phyloP scores from a whole-genome alignment of 2,329 filamentous ascomycete genomes.

The Colletotrichum eremochloae region DNA sequence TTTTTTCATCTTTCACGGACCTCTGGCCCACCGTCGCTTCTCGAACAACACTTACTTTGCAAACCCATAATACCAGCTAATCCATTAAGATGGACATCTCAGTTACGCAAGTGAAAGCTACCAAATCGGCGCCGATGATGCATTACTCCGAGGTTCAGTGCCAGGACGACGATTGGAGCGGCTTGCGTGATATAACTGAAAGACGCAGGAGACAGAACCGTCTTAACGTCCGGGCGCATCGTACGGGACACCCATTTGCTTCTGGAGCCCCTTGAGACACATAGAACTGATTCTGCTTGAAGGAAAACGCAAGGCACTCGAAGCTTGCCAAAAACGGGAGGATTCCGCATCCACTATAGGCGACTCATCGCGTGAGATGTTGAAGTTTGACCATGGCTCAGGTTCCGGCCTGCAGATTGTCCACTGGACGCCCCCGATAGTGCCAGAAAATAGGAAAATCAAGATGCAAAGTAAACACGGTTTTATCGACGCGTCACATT shows the following conservation, averaged over 20 bases:
- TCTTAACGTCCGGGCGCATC: slow-evolving; percentile 53
- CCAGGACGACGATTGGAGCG: slow-evolving; percentile 53
- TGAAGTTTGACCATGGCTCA: not conserved
- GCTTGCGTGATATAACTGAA: slow-evolving; percentile 48
- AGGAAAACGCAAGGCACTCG: slow-evolving; percentile 38
- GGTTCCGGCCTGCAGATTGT: slow-evolving; percentile 3
- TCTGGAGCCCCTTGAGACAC: not conserved
- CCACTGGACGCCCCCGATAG: not conserved
- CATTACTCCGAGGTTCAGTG: slow-evolving; percentile 15
- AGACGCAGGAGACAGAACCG: slow-evolving; percentile 52
- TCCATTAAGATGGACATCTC: not conserved
- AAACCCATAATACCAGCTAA: not conserved
- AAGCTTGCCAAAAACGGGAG: not conserved
- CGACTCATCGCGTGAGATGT: not conserved
- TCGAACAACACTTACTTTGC: not conserved
- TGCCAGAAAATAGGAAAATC: not conserved
- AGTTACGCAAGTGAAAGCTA: not conserved
- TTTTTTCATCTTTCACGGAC: not conserved
- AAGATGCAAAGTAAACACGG: not conserved
- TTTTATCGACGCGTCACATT: not conserved
- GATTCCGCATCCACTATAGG: not conserved
- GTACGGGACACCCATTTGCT: slow-evolving; percentile 43
- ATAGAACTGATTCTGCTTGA: not conserved
- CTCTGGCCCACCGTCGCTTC: not conserved
- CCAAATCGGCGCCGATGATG: slow-evolving; percentile 4